Conservation (phyloP, 2,329 filamentous ascomycete species). For the Mariannaea sp. region DNA sequence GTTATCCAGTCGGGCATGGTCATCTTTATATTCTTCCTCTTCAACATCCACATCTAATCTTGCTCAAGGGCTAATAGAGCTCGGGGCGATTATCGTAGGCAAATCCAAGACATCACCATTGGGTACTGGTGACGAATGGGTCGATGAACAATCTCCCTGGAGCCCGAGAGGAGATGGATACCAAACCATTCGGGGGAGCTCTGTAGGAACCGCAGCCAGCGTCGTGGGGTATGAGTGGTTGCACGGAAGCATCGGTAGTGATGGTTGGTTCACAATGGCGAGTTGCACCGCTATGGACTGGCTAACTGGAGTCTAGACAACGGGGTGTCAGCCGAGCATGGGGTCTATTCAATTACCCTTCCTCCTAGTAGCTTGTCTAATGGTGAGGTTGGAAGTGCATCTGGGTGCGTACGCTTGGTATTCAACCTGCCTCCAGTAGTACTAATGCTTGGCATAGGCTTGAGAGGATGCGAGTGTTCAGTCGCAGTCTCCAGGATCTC, state of each 20-base stretch:
- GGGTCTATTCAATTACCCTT: constrained; percentile 40
- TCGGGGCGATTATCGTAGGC: constrained; percentile 61
- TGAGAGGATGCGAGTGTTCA: constrained; percentile 31
- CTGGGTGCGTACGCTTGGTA: constrained; percentile 29
- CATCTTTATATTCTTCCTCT: constrained; percentile 53
- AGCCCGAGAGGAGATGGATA: constrained; percentile 55
- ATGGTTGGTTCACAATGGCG: constrained; percentile 38
- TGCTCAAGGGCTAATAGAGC: constrained; percentile 60
- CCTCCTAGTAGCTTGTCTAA: constrained; percentile 22
- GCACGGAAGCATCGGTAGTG: constrained; percentile 43
- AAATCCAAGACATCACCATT: constrained; percentile 59
- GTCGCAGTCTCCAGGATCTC: constrained; percentile 36
- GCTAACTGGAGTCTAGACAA: constrained; percentile 34
- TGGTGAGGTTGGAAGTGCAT: constrained; percentile 20
- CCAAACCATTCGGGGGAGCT: constrained; percentile 42
- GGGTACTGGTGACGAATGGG: constrained; percentile 49
- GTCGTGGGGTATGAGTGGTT: constrained; percentile 51
- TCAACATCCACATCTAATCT: constrained; percentile 52
- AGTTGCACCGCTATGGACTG: not conserved
- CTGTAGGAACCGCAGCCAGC: constrained; percentile 46
- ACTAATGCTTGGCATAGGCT: constrained; percentile 17
- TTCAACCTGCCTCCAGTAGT: not conserved
- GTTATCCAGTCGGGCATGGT: constrained; percentile 63
- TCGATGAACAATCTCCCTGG: constrained; percentile 48
- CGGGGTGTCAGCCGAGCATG: constrained; percentile 32